Evolutionary conservation across 495 filamentous ascomycete genomes (phyloP).

Genomic region (Aspergillus cristatus): DNA sequence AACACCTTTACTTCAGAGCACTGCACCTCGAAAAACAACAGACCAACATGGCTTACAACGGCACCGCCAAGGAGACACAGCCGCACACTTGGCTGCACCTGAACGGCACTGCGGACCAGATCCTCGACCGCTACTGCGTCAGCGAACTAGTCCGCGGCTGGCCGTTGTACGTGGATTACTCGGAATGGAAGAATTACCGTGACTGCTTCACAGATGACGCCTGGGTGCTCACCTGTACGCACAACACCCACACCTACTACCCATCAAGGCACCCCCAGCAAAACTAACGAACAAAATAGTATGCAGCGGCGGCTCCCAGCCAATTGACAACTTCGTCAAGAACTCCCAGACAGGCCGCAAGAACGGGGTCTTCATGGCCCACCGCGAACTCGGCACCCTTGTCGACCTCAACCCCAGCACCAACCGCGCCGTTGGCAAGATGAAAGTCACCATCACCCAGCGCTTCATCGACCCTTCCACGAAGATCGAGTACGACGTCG

Average conservation of each 20-base stretch:
- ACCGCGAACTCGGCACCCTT: slow-evolving; percentile 14
- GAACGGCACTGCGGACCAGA: slow-evolving; percentile 1
- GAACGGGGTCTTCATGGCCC: slow-evolving; percentile 9
- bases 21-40: too few species aligned
- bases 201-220: slow-evolving; percentile 14
- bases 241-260: not conserved
- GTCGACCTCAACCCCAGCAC: slow-evolving; percentile 15
- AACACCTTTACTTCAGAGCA: too few species aligned
- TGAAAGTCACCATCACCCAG: slow-evolving; percentile 23
- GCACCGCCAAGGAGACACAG: slow-evolving; percentile 4
- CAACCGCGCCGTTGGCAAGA: slow-evolving; percentile 17
- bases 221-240: slow-evolving; percentile 13
- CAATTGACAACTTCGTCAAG: slow-evolving; percentile 14
- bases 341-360: slow-evolving; percentile 11
- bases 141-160: slow-evolving; percentile 5
- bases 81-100: slow-evolving; percentile 3
- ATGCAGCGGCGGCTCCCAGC: slow-evolving; percentile 3
- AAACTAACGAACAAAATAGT: not conserved
- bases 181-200: slow-evolving; percentile 18
- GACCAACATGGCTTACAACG: slow-evolving; percentile 7
- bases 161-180: slow-evolving; percentile 15
- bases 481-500: slow-evolving; percentile 14
- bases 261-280: too few species aligned
- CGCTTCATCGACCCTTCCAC: slow-evolving; percentile 11
- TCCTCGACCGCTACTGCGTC: slow-evolving; percentile 4